Evolutionary conservation across 2,329 filamentous ascomycete species (phyloP).

Genomic region (Westerdykella aurantiaca): DNA sequence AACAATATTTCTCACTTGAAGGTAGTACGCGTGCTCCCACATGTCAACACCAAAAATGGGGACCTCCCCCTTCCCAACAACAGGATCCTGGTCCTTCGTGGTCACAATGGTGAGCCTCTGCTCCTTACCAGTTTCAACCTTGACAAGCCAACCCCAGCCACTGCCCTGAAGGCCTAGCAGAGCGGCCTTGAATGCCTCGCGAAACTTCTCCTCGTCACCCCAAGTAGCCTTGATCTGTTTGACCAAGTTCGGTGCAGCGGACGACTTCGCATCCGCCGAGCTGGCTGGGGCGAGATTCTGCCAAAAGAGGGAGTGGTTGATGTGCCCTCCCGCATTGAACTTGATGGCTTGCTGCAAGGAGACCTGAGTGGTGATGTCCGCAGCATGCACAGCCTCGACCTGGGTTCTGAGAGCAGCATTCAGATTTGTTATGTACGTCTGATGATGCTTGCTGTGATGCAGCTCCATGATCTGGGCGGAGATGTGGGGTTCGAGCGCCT

Average conservation of each 20-base stretch:
- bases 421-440: slow-evolving; percentile 70
- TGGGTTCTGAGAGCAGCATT: slow-evolving; percentile 62
- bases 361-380: slow-evolving; percentile 60
- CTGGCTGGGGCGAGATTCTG: slow-evolving; percentile 64
- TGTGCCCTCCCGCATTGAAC: slow-evolving; percentile 87
- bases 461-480: slow-evolving; percentile 75
- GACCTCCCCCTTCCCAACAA: slow-evolving; percentile 56
- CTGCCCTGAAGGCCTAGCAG: slow-evolving; percentile 73
- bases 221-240: slow-evolving; percentile 60
- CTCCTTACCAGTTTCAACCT: slow-evolving; percentile 52
- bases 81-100: slow-evolving; percentile 81
- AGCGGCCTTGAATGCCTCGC: slow-evolving; percentile 58
- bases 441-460: slow-evolving; percentile 74
- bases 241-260: slow-evolving; percentile 52
- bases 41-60: slow-evolving; percentile 77
- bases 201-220: slow-evolving; percentile 63
- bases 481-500: slow-evolving; percentile 70
- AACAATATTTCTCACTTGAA: slow-evolving; percentile 51
- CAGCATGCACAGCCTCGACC: slow-evolving; percentile 49
- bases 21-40: slow-evolving; percentile 92
- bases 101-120: slow-evolving; percentile 61
- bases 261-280: slow-evolving; percentile 52
- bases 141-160: slow-evolving; percentile 84
- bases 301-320: slow-evolving; percentile 94
- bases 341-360: slow-evolving; percentile 66